Base-by-base conservation (phyloP, 495 filamentous ascomycete species). In the Trichocladium antarcticum region DNA sequence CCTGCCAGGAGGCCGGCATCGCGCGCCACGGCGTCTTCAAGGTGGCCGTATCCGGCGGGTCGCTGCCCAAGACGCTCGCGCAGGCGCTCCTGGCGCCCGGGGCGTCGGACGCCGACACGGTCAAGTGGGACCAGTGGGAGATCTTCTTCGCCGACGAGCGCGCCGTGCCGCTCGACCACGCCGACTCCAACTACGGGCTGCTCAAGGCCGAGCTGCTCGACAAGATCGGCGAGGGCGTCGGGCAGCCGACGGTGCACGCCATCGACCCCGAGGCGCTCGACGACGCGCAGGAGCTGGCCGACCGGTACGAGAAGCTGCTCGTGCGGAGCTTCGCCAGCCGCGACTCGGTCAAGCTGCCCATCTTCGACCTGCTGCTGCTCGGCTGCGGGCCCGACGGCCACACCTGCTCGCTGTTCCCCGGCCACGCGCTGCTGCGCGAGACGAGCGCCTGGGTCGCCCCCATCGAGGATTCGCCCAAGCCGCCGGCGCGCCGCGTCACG, bases 141-240 rank as follows among this genome's bases (percentile, higher is more conserved):
- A 84, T 98, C 62, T 98, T 96, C 77, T 97, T 95, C 68, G 90
- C 90, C 54, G 92, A 98, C 58, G 92, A 98, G 76, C 86, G 92
- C 55, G 83, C 83, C 22, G 93, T 98, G 24, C 87, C 93, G 9
- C 82, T 96, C 57, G 80, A 89, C 63, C 81, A 97, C 67, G 72
- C 75, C 38, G 93, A 98, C 70, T 95, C 88, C 71, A 98, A 97
- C 71, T 95, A 96, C 68, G 78, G 69, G 37, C 78, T 95, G 7
- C 64, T 98, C 52, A 89, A 95, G 71, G 74, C 79, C 21, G 87
- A 95, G 63, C 71, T 97, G 32, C 74, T 98, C 42, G 78, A 84
- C 72, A 90, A 94, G 69, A 83, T 97, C 45, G 87, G 89, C 9
- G 59, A 69, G 15, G 73, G 74, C 34, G 55, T 77, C 50, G 75